Evolutionary conservation across 1,284 basidiomycete species (phyloP).

Genomic region (Vanrija sp.): DNA sequence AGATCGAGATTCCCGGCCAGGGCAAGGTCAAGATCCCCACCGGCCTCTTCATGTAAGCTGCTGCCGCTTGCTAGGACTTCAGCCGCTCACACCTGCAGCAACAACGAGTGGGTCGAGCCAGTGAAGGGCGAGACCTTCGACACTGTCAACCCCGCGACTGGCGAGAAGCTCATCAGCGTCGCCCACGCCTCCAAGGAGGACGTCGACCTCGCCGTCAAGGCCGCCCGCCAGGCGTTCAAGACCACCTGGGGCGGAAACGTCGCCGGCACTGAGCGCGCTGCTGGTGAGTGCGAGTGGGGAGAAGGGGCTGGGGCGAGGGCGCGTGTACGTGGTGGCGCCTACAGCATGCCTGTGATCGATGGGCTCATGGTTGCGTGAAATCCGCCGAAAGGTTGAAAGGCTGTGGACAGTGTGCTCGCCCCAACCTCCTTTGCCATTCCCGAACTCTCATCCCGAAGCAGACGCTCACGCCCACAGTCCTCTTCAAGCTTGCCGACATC

Average conservation of each 20-base stretch:
- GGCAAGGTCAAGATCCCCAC: conserved; percentile 62
- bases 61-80: no score
- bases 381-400: neutral
- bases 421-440: neutral
- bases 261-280: conserved; percentile 73
- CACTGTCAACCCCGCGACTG: conserved; percentile 55
- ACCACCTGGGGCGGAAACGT: conserved; percentile 87
- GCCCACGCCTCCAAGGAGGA: conserved; percentile 53
- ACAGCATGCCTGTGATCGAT: neutral
- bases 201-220: conserved; percentile 74
- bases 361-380: neutral
- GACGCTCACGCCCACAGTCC: conserved; percentile 41
- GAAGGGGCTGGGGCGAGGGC: neutral
- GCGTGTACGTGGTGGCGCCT: neutral
- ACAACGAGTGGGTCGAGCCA: conserved; percentile 36
- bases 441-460: no score
- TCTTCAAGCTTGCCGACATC: conserved; percentile 82
- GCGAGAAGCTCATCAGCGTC: conserved; percentile 45
- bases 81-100: conserved; percentile 17
- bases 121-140: conserved; percentile 27
- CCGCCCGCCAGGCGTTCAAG: conserved; percentile 74
- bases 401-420: no score
- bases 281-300: conserved; percentile 27
- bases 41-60: conserved; percentile 70
- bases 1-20: conserved; percentile 20